Conservation (phyloP, 805 yeast species). For the Pichia cephalocereana region DNA sequence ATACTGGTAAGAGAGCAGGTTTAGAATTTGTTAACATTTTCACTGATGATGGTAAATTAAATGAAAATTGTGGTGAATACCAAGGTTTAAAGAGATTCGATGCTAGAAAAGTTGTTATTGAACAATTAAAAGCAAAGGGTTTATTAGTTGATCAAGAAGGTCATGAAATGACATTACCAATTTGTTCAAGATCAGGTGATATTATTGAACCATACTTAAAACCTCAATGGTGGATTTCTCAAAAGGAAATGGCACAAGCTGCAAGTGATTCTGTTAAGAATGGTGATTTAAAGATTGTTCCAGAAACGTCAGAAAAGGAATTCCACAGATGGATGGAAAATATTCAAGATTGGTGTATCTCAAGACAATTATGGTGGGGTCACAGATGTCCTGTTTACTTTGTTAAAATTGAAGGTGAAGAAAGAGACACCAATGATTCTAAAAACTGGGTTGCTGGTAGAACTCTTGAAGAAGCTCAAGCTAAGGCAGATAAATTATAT, state of each 20-base stretch:
- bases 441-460: conserved; percentile 90
- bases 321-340: conserved; percentile 92
- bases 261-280: conserved; percentile 79
- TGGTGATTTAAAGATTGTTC: conserved; percentile 75
- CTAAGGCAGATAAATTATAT: conserved; percentile 68
- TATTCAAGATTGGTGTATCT: conserved; percentile 98
- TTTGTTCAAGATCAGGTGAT: conserved; percentile 95
- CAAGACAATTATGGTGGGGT: conserved; percentile 90
- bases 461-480: conserved; percentile 69
- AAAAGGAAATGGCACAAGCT: conserved; percentile 76
- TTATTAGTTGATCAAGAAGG: conserved; percentile 78
- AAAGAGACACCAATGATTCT: conserved; percentile 52
- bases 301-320: conserved; percentile 86
- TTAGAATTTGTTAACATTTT: conserved; percentile 82
- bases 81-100: conserved; percentile 87
- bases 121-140: conserved; percentile 62
- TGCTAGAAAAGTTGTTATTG: conserved; percentile 82
- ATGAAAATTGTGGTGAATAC: conserved; percentile 92
- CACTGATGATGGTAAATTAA: conserved; percentile 86
- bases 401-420: conserved; percentile 69
- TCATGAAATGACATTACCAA: conserved; percentile 92
- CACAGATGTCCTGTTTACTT: conserved; percentile 97
- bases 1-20: conserved; percentile 88
- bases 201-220: conserved; percentile 92
- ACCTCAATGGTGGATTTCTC: conserved; percentile 99